Evolutionary conservation across 495 filamentous ascomycete genomes (phyloP).

Genomic region (Aspergillus wentii): DNA sequence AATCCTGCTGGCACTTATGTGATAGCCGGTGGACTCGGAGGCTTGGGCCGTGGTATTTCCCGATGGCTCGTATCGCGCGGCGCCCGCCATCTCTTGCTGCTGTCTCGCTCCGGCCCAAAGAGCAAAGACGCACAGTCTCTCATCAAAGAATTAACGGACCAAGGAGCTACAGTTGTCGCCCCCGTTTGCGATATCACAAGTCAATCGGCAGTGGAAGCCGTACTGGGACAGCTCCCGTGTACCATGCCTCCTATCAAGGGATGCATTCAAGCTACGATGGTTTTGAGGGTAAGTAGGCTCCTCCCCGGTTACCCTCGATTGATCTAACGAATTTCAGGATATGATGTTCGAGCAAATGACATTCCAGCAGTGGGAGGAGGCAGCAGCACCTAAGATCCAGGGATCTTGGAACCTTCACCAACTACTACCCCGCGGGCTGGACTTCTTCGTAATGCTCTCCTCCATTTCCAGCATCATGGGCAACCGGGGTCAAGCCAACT

Average conservation of each 20-base stretch:
- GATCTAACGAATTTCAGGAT: slow-evolving; percentile 20
- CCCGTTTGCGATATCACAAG: slow-evolving; percentile 21
- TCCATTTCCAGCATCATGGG: slow-evolving; percentile 39
- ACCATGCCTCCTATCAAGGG: slow-evolving; percentile 27
- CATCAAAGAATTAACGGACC: slow-evolving; percentile 26
- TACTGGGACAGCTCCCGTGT: slow-evolving; percentile 9
- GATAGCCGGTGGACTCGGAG: slow-evolving; percentile 49
- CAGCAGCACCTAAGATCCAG: slow-evolving; percentile 40
- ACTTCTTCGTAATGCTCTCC: slow-evolving; percentile 50
- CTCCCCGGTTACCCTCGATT: not conserved
- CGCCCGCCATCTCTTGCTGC: slow-evolving; percentile 51
- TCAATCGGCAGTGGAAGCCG: slow-evolving; percentile 13
- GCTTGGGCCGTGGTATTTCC: slow-evolving; percentile 55
- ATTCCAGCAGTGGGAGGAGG: slow-evolving; percentile 32
- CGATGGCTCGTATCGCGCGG: slow-evolving; percentile 57
- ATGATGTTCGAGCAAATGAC: slow-evolving; percentile 42
- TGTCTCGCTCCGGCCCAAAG: slow-evolving; percentile 27
- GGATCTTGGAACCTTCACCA: slow-evolving; percentile 55
- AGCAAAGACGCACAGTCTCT: slow-evolving; percentile 23
- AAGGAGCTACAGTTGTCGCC: slow-evolving; percentile 25
- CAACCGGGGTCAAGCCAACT: slow-evolving; percentile 38
- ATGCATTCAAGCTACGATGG: slow-evolving; percentile 38
- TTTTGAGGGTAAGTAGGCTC: slow-evolving; percentile 21
- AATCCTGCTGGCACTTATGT: slow-evolving; percentile 35
- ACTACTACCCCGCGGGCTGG: slow-evolving; percentile 31